Evolutionary conservation across 441 rosid species (phyloP), one percentile per base, ranked within the genome.

Genomic region (Bruguiera hainesii): DNA sequence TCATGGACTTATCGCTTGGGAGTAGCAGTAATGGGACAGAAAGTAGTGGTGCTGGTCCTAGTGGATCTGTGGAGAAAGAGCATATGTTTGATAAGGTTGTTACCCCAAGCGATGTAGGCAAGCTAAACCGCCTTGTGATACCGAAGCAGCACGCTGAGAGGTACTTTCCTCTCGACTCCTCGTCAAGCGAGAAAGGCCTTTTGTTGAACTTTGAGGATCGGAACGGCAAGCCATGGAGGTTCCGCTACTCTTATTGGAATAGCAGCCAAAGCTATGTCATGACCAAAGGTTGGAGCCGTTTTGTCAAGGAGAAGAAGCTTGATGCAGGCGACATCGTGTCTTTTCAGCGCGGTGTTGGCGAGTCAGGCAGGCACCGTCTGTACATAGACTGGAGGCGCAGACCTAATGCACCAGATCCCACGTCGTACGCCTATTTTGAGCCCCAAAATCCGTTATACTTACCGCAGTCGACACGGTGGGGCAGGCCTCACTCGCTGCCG

Each of bases 231-330:
- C 79, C 85, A 26, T 93, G 98, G 98, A 71, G 97, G 53, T 93
- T 93, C 79, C 84, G 98, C 39, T 93, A 93, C 85, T 90, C 96
- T 8, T 93, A 93, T 67, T 93, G 98, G 98, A 93, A 91, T 64
- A 88, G 95, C 56, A 94, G 98, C 75, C 98, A 91, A 79, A 93
- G 98, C 87, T 93, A 93, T 73, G 98, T 93, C 28, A 93, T 93
- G 96, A 93, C 98, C 20, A 93, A 93, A 84, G 98, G 98, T 1
- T 94, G 98, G 98, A 94, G 97, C 80, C 90, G 98, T 48, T 94
- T 94, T 56, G 98, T 94, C 18, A 94, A 94, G 83, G 98, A 94
- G 72, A 94, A 94, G 70, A 89, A 89, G 81, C 97, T 94, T 10
- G 95, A 91, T 50, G 96, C 97, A 0, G 98, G 98, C 0, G 98